A percentile compares a stretch with the other conserved stretches of the same genome.
Conservation (phyloP, 352 stramenopile genomes). For the Pythium diclinum region DNA sequence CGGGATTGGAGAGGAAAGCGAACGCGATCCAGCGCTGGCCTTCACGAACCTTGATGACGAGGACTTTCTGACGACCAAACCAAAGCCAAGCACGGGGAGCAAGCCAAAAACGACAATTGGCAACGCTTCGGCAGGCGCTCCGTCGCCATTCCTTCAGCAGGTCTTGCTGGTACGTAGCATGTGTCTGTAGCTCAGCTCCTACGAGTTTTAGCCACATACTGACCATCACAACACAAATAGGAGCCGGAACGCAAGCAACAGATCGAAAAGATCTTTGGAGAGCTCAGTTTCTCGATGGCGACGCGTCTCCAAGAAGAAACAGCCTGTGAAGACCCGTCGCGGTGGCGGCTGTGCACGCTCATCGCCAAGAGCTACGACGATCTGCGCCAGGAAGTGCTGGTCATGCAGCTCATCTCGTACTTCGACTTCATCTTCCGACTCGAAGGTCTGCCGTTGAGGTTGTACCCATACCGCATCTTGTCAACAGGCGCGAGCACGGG, state of each 20-base stretch:
- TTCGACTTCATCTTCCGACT: slow-evolving; percentile 93
- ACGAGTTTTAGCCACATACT: no score
- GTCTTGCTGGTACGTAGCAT: not conserved
- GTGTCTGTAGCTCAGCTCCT: no score
- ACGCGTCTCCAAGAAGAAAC: slow-evolving; percentile 32
- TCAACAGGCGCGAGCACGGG: slow-evolving; percentile 93
- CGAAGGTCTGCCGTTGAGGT: slow-evolving; percentile 88
- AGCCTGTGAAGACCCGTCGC: slow-evolving; percentile 11
- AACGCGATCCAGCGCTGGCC: slow-evolving; percentile 8
- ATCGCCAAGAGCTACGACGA: slow-evolving; percentile 98
- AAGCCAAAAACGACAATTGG: not conserved
- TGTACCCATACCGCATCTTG: slow-evolving; percentile 95
- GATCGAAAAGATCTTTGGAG: slow-evolving; percentile 67
- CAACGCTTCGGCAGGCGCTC: not conserved
- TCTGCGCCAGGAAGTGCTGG: slow-evolving; percentile 95
- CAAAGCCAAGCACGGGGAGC: not conserved
- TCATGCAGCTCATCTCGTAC: slow-evolving; percentile 96
- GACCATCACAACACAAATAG: slow-evolving; percentile 6
- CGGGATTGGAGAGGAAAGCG: not conserved
- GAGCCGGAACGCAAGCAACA: slow-evolving; percentile 42
- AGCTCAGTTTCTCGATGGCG: slow-evolving; percentile 50
- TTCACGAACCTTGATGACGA: slow-evolving; percentile 22
- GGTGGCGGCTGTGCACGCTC: slow-evolving; percentile 65
- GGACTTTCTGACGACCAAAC: not conserved
- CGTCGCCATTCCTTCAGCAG: slow-evolving; percentile 12